Evolutionary conservation across 2,329 filamentous ascomycete genomes (phyloP), one percentile per base, ranked within the genome.

Genomic region (Elsinoe necatrix): DNA sequence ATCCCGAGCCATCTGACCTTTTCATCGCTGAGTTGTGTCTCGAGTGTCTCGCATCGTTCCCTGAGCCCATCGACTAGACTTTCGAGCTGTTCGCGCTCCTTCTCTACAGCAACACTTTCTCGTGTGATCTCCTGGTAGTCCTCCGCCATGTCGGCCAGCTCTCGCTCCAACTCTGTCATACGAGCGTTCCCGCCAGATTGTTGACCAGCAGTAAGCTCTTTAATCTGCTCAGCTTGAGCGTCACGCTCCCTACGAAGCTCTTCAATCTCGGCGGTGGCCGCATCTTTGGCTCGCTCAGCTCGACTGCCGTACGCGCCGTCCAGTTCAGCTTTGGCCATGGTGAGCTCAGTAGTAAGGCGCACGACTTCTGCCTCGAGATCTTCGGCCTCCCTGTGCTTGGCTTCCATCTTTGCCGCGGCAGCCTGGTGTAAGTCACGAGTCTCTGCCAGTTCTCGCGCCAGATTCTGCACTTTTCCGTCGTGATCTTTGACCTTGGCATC

Each of bases 291-390:
- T 29, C 85, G 80, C 67, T 87, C 77, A 8, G 82, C 80, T 54
- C 84, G 77, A n/a, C 78, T 81, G 39, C 93, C 93, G 67, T 97
- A 96, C 67, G 95, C 95, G 60, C 89, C 89, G 64, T 95, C 93
- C 23, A 97, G 87, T 70, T 97, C 92, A 55, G 91, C 89, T 66
- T 84, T 82, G 23, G 87, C 89, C 63, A 97, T 85, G n/a, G 92
- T 95, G 41, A 97, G 80, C 74, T 97, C 85, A 1, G 84, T 87
- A 34, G 83, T 83, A 4, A 85, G 74, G 54, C 81, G 77, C 2
- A 85, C 82, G 52, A 86, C 76, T 64, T 86, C 81, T 56, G 78
- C 75, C 66, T 86, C 83, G 35, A 86, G 72, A 5, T 61, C 61
- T 43, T 72, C 70, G 9, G 61, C 60, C 41, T 69, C 62, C 23